Evolutionary conservation across 2,329 filamentous ascomycete species (phyloP), one percentile per base, ranked within the genome.

Genomic region (Fusarium sp.): DNA sequence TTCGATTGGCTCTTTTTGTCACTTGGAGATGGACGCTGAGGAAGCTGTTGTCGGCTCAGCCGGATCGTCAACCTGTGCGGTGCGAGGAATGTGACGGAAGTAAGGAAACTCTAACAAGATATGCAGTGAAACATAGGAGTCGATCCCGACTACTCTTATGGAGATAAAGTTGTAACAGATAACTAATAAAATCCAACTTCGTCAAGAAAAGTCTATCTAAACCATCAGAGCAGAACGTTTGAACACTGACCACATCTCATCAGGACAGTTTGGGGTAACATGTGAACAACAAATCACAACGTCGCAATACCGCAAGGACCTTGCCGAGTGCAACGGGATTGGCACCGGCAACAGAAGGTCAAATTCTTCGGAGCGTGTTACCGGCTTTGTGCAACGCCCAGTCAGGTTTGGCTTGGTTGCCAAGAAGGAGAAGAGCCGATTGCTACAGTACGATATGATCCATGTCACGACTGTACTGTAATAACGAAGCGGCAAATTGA

Each of bases 51-150:
- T 46, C 66, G 62, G 62, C 45, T 44, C 57, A 46, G 66, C 58
- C 66, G 62, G 65, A 67, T 69, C 51, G 56, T 49, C 65, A 32
- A 49, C 39, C 45, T 40, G 46, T 30, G 60, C 34, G 21, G 26
- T 48, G 45, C 40, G 23, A 69, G 65, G 65, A 68, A 68, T 68
- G 65, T 66, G 61, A 69, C 45, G 47, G 36, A 46, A 45, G 26
- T 28, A 47, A 47, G 50, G 28, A 53, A 65, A 43, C 38, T 47
- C 20, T 38, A 42, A 43, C 38, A 26, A 62, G 43, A 12, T 11
- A 56, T 54, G 48, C 36, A 39, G 50, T 66, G 50, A 49, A 64
- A 54, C 57, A 64, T 24, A 40, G 19, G 8, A 43, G 17, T 48
- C 55, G 20, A 12, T 50, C 17, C 23, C 21, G 39, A 23, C 23